Percentiles rank a stretch among this genome's conserved stretches.
Evolutionary conservation across 345 rosid genomes (phyloP).

Genomic region (Sonneratia caseolaris): DNA sequence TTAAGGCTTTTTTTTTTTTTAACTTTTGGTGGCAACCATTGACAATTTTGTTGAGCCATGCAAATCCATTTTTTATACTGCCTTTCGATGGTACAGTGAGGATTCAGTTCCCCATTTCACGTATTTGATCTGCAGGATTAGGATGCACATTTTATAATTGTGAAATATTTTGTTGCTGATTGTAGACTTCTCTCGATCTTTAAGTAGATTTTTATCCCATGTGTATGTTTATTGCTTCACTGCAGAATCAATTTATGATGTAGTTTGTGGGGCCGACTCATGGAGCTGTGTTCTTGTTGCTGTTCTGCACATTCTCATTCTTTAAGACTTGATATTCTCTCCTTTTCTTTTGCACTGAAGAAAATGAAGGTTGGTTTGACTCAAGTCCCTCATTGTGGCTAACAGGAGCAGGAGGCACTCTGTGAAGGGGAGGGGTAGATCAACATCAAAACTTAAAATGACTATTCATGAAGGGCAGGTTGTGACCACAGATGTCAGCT

Average conservation of each 20-base stretch:
- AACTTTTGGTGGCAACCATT: neutral
- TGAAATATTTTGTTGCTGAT: neutral
- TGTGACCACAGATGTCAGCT: constrained; percentile 18
- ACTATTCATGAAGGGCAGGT: constrained; percentile 20
- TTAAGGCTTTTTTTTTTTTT: neutral
- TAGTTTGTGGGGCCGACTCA: neutral
- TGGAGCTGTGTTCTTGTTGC: neutral
- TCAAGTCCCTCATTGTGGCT: neutral
- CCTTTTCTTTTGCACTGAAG: neutral
- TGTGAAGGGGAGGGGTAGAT: constrained; percentile 3
- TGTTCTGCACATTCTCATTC: neutral
- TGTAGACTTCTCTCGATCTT: neutral
- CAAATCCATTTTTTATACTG: neutral
- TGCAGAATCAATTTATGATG: neutral
- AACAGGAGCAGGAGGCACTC: constrained; percentile 28
- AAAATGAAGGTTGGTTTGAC: neutral
- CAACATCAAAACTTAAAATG: constrained; percentile 27
- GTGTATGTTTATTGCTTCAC: neutral
- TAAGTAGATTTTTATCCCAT: neutral
- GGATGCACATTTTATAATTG: neutral
- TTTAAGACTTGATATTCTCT: neutral
- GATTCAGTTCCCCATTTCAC: no score
- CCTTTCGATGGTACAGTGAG: no score
- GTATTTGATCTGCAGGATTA: neutral
- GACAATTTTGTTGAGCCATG: neutral